A percentile compares a stretch with the other conserved stretches of the same genome.
Evolutionary conservation across 1,284 basidiomycete genomes (phyloP).

Genomic region (Fomitopsis schrenkii): DNA sequence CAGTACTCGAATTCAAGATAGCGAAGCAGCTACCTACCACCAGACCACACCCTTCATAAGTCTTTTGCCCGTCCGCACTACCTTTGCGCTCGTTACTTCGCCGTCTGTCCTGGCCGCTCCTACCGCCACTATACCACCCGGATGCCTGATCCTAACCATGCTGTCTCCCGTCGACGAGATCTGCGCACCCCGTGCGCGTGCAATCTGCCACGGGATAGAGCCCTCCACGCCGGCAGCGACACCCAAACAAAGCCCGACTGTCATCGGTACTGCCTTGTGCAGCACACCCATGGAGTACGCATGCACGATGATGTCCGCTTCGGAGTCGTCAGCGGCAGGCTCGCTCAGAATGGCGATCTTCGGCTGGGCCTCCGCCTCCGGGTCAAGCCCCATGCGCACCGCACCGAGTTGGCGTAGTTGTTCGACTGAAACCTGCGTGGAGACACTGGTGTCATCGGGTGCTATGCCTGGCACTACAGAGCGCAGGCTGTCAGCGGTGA

Average conservation of each 20-base stretch:
- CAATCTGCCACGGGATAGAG: constrained; percentile 49
- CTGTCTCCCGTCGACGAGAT: neutral
- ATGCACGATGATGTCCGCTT: constrained; percentile 52
- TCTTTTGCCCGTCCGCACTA: constrained; percentile 62
- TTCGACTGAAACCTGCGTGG: constrained; percentile 41
- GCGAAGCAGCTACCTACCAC: constrained; percentile 49
- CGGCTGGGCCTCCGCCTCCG: constrained; percentile 58
- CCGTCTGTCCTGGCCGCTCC: constrained; percentile 50
- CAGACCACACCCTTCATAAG: constrained; percentile 68
- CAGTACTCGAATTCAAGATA: neutral
- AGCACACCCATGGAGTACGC: constrained; percentile 70
- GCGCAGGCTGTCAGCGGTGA: constrained; percentile 41
- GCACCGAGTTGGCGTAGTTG: constrained; percentile 54
- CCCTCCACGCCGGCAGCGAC: constrained; percentile 53
- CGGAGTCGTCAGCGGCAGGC: constrained; percentile 26
- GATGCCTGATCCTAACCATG: constrained; percentile 49
- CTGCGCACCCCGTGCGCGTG: constrained; percentile 12
- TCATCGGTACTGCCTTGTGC: constrained; percentile 74
- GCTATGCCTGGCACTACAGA: constrained; percentile 22
- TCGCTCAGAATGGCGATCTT: constrained; percentile 61
- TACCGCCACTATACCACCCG: constrained; percentile 62
- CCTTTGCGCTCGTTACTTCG: constrained; percentile 51
- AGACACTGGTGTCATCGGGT: neutral
- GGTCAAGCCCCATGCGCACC: constrained; percentile 60
- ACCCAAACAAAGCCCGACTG: constrained; percentile 66